Evolutionary conservation across 345 rosid genomes (phyloP).

Genomic region (Citrus medica): DNA sequence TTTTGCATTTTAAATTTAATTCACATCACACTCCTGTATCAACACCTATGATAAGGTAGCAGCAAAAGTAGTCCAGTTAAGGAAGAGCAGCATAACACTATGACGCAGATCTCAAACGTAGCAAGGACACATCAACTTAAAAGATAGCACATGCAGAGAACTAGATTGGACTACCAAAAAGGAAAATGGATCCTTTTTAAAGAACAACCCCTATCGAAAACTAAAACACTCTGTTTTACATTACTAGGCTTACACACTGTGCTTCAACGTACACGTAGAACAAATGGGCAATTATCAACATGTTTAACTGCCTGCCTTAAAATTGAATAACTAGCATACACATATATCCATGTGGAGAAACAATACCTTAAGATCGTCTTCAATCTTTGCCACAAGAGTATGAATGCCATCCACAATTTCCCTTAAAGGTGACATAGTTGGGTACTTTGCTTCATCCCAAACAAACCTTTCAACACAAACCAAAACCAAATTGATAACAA

Average conservation of each 20-base stretch:
- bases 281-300: background rate
- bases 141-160: background rate
- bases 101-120: background rate
- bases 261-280: background rate
- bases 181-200: background rate
- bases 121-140: background rate
- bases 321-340: background rate
- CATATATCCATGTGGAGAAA: background rate
- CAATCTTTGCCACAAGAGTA: constrained; percentile 79
- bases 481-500: constrained; percentile 10
- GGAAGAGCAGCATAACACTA: background rate
- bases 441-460: constrained; percentile 98
- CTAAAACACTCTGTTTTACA: background rate
- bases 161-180: background rate
- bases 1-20: background rate
- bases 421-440: constrained; percentile 87
- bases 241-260: background rate
- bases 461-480: constrained; percentile 60
- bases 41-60: background rate
- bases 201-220: background rate
- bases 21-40: background rate
- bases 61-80: background rate
- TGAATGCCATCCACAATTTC: constrained; percentile 85
- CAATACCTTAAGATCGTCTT: constrained; percentile 98
- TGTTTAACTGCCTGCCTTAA: background rate